Base-by-base conservation (phyloP, 2,329 filamentous ascomycete genomes). In the Aspergillus felis region DNA sequence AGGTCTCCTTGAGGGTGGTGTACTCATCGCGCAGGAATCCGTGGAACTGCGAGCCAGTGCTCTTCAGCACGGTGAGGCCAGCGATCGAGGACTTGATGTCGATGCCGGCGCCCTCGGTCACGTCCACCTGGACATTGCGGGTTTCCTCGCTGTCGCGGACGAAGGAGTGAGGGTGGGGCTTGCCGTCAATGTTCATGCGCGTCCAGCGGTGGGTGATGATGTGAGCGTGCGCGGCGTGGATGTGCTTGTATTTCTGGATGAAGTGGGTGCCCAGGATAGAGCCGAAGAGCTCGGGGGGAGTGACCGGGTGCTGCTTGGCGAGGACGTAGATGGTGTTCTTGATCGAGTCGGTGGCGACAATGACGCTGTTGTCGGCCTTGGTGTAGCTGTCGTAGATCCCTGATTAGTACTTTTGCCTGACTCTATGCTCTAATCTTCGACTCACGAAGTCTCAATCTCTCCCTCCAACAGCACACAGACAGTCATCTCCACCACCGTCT, bases 281-380 rank as follows among this genome's bases (percentile, higher is more conserved):
- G 64, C 90, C 93, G 74, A 91, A 99, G 61, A 96, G 86, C 81
- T 99, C 94, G 0, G 94, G 93, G 17, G 94, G 92, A 66, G 88
- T 91, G 67, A 99, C 89, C 35, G 92, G 90, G 79, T 95, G 83
- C 78, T 95, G 88, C 80, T 96, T 97, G 71, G 94, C 93, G 71
- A 91, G 88, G 78, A 99, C 92, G 81, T 94, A 96, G 72, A 90
- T 87, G 68, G 90, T 97, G 79, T 99, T 96, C 82, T 99, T 99
- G 80, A 97, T 96, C 27, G 92, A 93, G 78, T 99, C 94, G 60
- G 94, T 99, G 62, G 94, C 92, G 60, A 99, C 93, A 58, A 99
- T 86, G 64, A 95, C 90, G 68, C 88, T 90, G 83, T 99, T 99
- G 81, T 99, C 92, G 67, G 91, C 93, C 71, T 84, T 77, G 61